phyloP scores from a whole-genome alignment of 2,329 filamentous ascomycete genomes.

The Colletotrichum kahawae region DNA sequence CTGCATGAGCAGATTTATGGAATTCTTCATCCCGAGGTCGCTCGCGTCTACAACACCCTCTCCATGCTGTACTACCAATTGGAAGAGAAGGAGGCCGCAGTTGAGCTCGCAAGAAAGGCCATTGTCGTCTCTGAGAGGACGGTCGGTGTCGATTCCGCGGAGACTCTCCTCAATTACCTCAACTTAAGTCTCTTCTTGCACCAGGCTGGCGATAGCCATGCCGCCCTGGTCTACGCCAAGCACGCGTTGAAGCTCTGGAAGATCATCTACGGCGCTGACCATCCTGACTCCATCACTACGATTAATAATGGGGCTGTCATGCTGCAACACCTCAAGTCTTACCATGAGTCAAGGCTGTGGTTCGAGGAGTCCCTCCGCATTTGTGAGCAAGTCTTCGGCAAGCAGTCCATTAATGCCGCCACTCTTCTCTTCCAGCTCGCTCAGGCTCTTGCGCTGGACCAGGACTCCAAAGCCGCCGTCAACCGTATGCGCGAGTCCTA shows the following conservation, averaged over 20 bases:
- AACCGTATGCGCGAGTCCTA: slow-evolving; percentile 95
- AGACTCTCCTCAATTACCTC: slow-evolving; percentile 93
- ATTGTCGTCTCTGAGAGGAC: slow-evolving; percentile 96
- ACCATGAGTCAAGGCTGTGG: slow-evolving; percentile 93
- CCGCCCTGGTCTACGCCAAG: slow-evolving; percentile 85
- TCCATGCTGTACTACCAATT: slow-evolving; percentile 97
- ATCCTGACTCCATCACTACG: slow-evolving; percentile 97
- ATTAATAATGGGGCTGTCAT: slow-evolving; percentile 99
- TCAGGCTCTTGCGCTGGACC: slow-evolving; percentile 93
- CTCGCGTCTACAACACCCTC: slow-evolving; percentile 90
- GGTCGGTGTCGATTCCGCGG: slow-evolving; percentile 88
- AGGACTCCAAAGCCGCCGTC: slow-evolving; percentile 90
- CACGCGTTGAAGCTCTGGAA: slow-evolving; percentile 97
- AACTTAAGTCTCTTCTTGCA: slow-evolving; percentile 96
- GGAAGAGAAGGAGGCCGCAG: slow-evolving; percentile 95
- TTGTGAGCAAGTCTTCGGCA: slow-evolving; percentile 88
- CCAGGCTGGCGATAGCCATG: slow-evolving; percentile 86
- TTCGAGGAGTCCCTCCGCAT: slow-evolving; percentile 92
- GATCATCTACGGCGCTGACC: slow-evolving; percentile 90
- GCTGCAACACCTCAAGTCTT: slow-evolving; percentile 94
- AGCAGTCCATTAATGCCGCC: slow-evolving; percentile 88
- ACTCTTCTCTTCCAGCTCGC: slow-evolving; percentile 97
- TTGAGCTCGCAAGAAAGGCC: slow-evolving; percentile 94
- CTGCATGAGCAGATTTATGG: slow-evolving; percentile 99
- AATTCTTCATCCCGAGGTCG: slow-evolving; percentile 94